Evolutionary conservation across 208 protist species (phyloP).

Genomic region (Leishmania braziliensis): DNA sequence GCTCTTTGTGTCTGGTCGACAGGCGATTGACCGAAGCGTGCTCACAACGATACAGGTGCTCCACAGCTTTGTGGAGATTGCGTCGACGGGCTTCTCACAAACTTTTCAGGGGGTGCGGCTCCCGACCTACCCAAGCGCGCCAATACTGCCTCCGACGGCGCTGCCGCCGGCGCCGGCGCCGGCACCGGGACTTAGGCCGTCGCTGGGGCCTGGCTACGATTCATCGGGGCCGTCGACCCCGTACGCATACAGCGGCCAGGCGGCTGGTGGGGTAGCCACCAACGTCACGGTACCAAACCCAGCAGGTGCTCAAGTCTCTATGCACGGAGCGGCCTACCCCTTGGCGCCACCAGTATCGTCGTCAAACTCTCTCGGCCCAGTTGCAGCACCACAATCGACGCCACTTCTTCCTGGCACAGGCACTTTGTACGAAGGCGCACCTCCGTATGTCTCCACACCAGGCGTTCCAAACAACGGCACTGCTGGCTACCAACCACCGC

Average conservation of each 20-base stretch:
- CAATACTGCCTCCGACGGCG: conserved; percentile 55
- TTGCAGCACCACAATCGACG: not conserved
- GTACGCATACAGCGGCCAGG: not conserved
- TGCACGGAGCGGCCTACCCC: not conserved
- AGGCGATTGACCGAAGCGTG: conserved; percentile 65
- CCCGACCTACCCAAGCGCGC: conserved; percentile 46
- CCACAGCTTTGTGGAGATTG: conserved; percentile 54
- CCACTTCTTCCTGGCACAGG: not conserved
- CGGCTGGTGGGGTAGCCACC: not conserved
- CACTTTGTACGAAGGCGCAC: not conserved
- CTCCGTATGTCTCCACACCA: not conserved
- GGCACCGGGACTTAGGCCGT: conserved; percentile 13
- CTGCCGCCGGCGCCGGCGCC: conserved; percentile 52
- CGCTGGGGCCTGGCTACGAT: not conserved
- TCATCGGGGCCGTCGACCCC: not conserved
- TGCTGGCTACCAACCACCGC: conserved; percentile 12
- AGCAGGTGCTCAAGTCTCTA: not conserved
- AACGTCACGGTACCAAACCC: not conserved
- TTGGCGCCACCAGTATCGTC: conserved; percentile 6
- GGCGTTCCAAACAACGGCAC: not conserved
- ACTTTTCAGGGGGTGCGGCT: conserved; percentile 51
- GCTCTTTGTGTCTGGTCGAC: conserved; percentile 64
- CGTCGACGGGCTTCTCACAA: conserved; percentile 49
- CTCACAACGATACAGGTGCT: conserved; percentile 57
- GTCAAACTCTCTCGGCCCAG: not conserved